phyloP scores from a whole-genome alignment of 2,329 filamentous ascomycete genomes.

The Colletotrichum sp. region DNA sequence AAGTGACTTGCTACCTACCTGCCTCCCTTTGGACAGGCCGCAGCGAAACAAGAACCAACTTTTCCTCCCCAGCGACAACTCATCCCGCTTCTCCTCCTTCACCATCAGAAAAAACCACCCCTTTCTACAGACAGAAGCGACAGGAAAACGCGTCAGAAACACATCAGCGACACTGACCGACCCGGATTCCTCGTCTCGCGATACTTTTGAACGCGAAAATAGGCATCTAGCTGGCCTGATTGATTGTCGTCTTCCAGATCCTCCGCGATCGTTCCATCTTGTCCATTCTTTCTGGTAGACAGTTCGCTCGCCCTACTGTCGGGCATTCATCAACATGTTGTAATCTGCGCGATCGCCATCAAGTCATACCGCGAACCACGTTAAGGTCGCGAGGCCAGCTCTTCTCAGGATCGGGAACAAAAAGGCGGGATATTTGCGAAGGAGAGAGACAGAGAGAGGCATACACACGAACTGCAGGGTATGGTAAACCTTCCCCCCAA shows the following conservation, averaged over 20 bases:
- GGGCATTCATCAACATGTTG: conserved; percentile 16
- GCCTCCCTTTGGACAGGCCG: conserved; percentile 11
- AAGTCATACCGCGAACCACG: conserved; percentile 15
- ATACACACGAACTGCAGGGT: conserved; percentile 18
- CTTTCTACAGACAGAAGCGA: conserved; percentile 11
- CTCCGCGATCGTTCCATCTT: conserved; percentile 12
- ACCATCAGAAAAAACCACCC: conserved; percentile 13
- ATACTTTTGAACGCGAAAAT: neutral
- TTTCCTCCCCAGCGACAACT: conserved; percentile 25
- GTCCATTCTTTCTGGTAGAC: conserved; percentile 16
- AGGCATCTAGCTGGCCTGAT: conserved; percentile 16
- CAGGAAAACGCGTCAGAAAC: conserved; percentile 16
- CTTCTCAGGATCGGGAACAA: neutral
- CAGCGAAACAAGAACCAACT: conserved; percentile 26
- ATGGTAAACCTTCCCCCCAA: conserved; percentile 20
- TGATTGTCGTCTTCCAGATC: conserved; percentile 2
- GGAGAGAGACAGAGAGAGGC: neutral
- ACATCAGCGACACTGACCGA: neutral
- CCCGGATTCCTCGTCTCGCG: neutral
- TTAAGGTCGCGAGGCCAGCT: conserved; percentile 16
- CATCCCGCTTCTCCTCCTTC: conserved; percentile 16
- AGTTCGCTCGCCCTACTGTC: neutral
- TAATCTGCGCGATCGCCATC: conserved; percentile 16
- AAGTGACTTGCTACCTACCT: conserved; percentile 10
- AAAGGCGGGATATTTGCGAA: neutral